Base-by-base conservation (phyloP, 768 basidiomycete species). In the Leccinum disarticulatum region DNA sequence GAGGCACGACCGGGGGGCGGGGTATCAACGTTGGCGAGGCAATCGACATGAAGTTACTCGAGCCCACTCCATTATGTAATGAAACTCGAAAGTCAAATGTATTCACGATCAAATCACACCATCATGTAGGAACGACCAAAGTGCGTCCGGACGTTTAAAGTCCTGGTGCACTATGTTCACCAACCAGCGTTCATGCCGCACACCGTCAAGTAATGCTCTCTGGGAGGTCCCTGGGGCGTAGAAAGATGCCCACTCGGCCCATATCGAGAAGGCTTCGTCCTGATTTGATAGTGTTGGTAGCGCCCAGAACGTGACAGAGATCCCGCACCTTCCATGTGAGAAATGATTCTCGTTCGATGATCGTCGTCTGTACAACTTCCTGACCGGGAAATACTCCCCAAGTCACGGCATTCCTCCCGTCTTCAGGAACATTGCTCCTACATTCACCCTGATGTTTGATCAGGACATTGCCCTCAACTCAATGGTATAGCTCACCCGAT, bases 361-460 rank as follows among this genome's bases (percentile, higher is more conserved):
- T 94, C 0, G 97, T 99, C 6, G 96, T 92, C 68, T 98, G 96
- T 2, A 88, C 84, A 50, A 99, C 89, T 74, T 99, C 97, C 70
- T 97, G 91, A 0, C 93, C 97, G 0, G 95, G 93, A 73, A 99
- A 99, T 6, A 98, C 88, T 57, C 95, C 97, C 97, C 97, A 99
- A 1, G 97, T 99, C 7, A 99, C 97, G 0, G 95, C 95, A 73
- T 98, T 98, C 57, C 91, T 84, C 14, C 85, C 89, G 35, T 83
- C 86, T 50, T 88, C 85, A 1, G 83, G 79, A 25, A 96, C 84
- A 70, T 97, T 98, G 13, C 86, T 93, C 63, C 80, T 77, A 61
- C 81, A 86, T 52, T 93, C 89, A 28, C 91, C 95, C 90, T 93
- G 4, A 58, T 14, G 27, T 43, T 19, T 15, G 15, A 17, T 50